Evolutionary conservation across 2,329 filamentous ascomycete species (phyloP).

Genomic region (Ophiocordyceps camponoti-rufipedis): DNA sequence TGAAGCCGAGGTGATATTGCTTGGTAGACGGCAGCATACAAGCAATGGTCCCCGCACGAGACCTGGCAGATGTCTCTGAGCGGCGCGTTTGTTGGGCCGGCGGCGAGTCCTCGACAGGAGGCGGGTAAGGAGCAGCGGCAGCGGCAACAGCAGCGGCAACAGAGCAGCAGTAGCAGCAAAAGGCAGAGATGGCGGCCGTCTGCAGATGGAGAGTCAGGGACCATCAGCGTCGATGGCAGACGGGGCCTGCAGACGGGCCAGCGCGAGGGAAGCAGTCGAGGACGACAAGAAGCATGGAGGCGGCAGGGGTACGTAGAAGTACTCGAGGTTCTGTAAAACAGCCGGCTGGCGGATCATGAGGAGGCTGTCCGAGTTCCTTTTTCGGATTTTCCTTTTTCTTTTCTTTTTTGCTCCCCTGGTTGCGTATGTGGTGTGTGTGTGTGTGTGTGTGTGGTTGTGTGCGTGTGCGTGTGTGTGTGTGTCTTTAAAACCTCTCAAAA

Average conservation of each 20-base stretch:
- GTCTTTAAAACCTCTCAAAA: no score
- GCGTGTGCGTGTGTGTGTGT: no score
- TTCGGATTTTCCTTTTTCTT: neutral
- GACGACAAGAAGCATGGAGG: neutral
- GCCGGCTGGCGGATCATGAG: conserved; percentile 1
- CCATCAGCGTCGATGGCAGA: neutral
- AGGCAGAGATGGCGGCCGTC: no score
- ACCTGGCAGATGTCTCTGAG: conserved; percentile 1
- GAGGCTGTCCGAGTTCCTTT: no score
- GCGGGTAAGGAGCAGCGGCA: neutral
- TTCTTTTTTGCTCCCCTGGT: neutral
- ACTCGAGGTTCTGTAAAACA: neutral
- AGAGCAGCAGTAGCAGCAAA: no score
- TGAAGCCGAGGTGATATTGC: no score
- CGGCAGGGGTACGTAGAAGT: conserved; percentile 1
- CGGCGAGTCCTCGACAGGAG: neutral
- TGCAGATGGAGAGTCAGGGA: no score
- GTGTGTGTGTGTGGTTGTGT: no score
- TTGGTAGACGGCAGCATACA: no score
- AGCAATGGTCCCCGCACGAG: conserved; percentile 3
- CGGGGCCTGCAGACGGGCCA: neutral
- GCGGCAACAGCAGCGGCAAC: no score
- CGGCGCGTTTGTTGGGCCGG: conserved; percentile 1
- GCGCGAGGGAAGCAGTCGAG: no score
- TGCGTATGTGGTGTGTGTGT: neutral